These are phyloP conservation scores for Seiridium unicorne DNA, from an alignment of 2,329 filamentous ascomycete genomes.

Conservation along the genomic window DNA sequence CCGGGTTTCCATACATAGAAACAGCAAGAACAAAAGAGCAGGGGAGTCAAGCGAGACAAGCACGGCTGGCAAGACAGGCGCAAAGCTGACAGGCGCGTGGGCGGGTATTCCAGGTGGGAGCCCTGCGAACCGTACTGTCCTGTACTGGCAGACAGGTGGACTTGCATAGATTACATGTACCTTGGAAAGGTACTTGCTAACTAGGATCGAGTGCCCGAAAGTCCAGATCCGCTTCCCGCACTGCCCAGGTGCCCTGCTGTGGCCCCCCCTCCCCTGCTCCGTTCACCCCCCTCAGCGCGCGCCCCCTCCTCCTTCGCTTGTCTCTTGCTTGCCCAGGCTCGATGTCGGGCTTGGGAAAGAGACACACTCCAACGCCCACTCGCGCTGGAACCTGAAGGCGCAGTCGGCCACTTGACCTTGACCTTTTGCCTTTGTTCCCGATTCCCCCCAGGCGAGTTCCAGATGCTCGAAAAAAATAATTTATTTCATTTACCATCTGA, in stretches of 20 bases:
- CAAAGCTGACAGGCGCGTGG: background rate
- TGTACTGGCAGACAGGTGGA: no score
- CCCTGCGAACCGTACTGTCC: no score
- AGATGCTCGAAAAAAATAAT: constrained; percentile 7
- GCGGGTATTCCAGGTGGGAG: no score
- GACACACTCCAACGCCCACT: background rate
- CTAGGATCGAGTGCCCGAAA: no score
- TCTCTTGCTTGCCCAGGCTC: background rate
- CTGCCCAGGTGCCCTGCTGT: background rate
- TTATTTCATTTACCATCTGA: constrained; percentile 7
- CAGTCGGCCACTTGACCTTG: constrained; percentile 9
- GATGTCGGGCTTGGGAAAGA: background rate
- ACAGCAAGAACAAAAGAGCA: background rate
- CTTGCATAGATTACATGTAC: no score
- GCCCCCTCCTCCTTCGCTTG: constrained; percentile 1
- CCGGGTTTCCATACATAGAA: background rate
- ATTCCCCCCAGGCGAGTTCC: constrained; percentile 1
- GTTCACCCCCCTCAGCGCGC: background rate
- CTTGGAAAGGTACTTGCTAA: no score
- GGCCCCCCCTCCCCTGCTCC: background rate
- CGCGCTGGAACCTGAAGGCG: constrained; percentile 6
- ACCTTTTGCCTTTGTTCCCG: constrained; percentile 3
- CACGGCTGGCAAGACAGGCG: no score
- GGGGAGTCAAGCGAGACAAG: background rate
- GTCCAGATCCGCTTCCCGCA: background rate